Evolutionary conservation across 2,329 filamentous ascomycete genomes (phyloP), one percentile per base, ranked within the genome.

Genomic region (Sordariomycetes sp.): DNA sequence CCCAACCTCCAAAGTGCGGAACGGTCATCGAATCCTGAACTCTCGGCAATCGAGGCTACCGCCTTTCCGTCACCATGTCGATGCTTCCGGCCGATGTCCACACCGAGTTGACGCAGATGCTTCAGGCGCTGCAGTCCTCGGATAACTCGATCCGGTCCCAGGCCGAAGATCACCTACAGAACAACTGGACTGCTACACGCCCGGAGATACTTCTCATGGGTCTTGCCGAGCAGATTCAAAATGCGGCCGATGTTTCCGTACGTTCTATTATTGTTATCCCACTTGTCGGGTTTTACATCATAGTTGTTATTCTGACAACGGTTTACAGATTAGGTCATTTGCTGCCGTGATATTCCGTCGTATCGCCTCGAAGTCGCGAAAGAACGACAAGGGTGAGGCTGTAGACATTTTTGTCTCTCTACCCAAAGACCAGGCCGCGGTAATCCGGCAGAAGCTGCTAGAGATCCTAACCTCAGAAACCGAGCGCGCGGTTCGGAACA

Each of bases 131-230:
- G 63, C 89, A 94, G 75, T 93, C 90, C 54, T 76, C 90, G 65
- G 93, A 99, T 76, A 99, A 99, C 76, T 79, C 79, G 60, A 80
- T 90, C 66, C 87, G 94, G 70, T 84, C 88, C 34, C 85, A 90
- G 71, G 93, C 93, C 57, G 94, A 99, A 74, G 90, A 95, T 63
- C 88, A 92, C 71, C 78, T 99, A 62, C 89, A 90, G 71, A 89
- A 84, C 73, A 92, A 91, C 79, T 99, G 94, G 94, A 88, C 91
- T 40, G 76, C 78, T 61, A 80, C 83, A 59, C 83, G 88, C 61
- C 92, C 94, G 40, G 92, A 97, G 67, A 81, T 96, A 65, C 79
- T 97, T 65, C 77, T 99, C 69, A 94, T 97, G 88, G 94, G 92
- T 63, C 77, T 99, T 66, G 92, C 88, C 48, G 94, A 97, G 76